These are phyloP conservation scores for Sporothrix humicola DNA, from an alignment of 2,329 filamentous ascomycete species.

Conservation along the genomic window DNA sequence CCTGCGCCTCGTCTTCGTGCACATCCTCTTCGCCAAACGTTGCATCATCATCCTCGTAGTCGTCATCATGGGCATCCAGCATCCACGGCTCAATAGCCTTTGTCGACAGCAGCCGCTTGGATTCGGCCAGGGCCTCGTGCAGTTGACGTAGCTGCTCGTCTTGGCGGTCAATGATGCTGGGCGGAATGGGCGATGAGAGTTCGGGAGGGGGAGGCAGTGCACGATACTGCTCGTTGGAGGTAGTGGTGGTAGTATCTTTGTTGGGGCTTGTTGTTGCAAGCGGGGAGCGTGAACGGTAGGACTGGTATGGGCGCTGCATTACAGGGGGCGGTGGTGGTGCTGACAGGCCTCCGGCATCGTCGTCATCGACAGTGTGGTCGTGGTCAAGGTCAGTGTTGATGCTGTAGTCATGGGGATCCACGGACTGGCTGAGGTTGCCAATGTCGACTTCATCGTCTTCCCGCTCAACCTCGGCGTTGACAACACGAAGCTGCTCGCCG, in stretches of 20 bases:
- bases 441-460: constrained; percentile 39
- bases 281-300: constrained; percentile 28
- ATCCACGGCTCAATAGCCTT: constrained; percentile 35
- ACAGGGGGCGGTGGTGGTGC: constrained; percentile 31
- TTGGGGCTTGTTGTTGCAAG: neutral
- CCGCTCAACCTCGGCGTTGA: constrained; percentile 71
- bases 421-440: neutral
- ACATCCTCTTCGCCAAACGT: constrained; percentile 23
- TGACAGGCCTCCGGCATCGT: constrained; percentile 20
- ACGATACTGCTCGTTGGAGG: neutral
- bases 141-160: constrained; percentile 33
- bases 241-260: neutral
- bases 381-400: constrained; percentile 9
- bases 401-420: constrained; percentile 29
- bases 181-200: neutral
- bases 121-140: constrained; percentile 33
- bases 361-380: neutral
- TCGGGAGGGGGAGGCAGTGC: neutral
- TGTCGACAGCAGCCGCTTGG: constrained; percentile 29
- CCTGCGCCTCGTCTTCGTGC: constrained; percentile 28
- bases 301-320: constrained; percentile 22
- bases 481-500: constrained; percentile 81
- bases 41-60: constrained; percentile 9
- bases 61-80: constrained; percentile 15
- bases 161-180: neutral